Evolutionary conservation across 257 asterid species (phyloP).

Genomic region (Nicotiana benthamiana): DNA sequence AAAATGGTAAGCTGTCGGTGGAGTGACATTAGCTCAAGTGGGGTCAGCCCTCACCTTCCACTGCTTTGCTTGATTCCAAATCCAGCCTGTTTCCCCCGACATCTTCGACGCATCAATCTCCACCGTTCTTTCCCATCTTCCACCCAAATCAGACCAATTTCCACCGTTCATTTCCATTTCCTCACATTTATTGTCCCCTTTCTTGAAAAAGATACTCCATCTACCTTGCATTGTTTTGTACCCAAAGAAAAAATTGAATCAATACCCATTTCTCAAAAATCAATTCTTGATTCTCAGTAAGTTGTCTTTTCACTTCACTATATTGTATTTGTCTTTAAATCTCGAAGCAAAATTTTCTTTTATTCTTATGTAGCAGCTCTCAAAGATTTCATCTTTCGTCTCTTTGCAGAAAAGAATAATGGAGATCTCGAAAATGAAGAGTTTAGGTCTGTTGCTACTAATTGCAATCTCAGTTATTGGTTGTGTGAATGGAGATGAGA

Average conservation of each 20-base stretch:
- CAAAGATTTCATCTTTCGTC: not conserved
- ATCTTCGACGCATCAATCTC: not conserved
- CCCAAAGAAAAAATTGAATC: slow-evolving; percentile 14
- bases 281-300: not conserved
- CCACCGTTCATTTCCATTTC: not conserved
- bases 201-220: slow-evolving; percentile 26
- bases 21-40: slow-evolving; percentile 5
- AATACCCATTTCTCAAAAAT: not conserved
- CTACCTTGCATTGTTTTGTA: slow-evolving; percentile 14
- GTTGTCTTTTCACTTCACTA: not conserved
- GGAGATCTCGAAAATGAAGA: slow-evolving; percentile 7
- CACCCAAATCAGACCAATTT: not conserved
- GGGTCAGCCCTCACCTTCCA: slow-evolving; percentile 7
- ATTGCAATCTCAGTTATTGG: slow-evolving; percentile 1
- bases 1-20: slow-evolving; percentile 12
- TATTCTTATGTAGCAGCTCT: not conserved
- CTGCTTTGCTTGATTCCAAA: slow-evolving; percentile 4
- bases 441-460: slow-evolving; percentile 15
- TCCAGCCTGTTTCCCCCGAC: not conserved
- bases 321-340: not conserved
- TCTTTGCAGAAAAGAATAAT: slow-evolving; percentile 9
- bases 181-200: not conserved
- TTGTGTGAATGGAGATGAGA: slow-evolving; percentile 15
- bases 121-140: not conserved
- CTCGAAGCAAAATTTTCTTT: not conserved